Percentiles rank a stretch among this genome's conserved stretches.
Evolutionary conservation across 305 asterid genomes (phyloP).

Genomic region (Ajuga reptans): DNA sequence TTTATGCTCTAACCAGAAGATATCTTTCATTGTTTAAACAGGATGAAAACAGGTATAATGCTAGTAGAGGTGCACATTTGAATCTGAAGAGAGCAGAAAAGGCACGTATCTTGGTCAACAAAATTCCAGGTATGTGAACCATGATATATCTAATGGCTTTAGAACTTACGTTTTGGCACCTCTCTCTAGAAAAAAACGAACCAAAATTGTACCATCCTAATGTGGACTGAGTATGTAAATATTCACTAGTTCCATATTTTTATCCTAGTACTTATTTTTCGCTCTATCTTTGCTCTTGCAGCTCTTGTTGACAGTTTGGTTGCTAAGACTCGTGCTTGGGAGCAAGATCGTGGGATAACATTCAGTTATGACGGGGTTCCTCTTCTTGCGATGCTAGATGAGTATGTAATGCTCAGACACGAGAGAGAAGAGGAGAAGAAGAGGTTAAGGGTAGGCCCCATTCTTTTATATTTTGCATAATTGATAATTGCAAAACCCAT

Average conservation of each 20-base stretch:
- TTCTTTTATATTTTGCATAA: not conserved
- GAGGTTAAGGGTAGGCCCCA: conserved; percentile 67
- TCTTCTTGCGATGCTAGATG: conserved; percentile 94
- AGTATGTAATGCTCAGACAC: conserved; percentile 89
- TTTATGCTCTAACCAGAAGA: not conserved
- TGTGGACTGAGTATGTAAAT: not conserved
- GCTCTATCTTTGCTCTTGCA: conserved; percentile 24
- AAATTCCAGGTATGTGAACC: conserved; percentile 72
- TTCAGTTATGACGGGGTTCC: conserved; percentile 94
- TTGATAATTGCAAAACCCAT: not conserved
- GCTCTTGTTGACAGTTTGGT: conserved; percentile 87
- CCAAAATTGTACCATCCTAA: not conserved
- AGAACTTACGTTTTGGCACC: not conserved
- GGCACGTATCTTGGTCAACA: conserved; percentile 79
- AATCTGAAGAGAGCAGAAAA: conserved; percentile 97
- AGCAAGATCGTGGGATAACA: conserved; percentile 68
- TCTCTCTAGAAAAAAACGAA: not conserved
- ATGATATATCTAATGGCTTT: not conserved
- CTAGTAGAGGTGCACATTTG: conserved; percentile 95
- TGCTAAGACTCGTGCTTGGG: conserved; percentile 91
- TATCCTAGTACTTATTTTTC: not conserved
- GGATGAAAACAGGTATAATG: conserved; percentile 95
- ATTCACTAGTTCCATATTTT: not conserved
- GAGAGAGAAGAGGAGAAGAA: conserved; percentile 98
- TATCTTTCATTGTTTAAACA: conserved; percentile 33